Evolutionary conservation across 2,329 filamentous ascomycete genomes (phyloP).

Genomic region (Alternaria hordeiaustralica): DNA sequence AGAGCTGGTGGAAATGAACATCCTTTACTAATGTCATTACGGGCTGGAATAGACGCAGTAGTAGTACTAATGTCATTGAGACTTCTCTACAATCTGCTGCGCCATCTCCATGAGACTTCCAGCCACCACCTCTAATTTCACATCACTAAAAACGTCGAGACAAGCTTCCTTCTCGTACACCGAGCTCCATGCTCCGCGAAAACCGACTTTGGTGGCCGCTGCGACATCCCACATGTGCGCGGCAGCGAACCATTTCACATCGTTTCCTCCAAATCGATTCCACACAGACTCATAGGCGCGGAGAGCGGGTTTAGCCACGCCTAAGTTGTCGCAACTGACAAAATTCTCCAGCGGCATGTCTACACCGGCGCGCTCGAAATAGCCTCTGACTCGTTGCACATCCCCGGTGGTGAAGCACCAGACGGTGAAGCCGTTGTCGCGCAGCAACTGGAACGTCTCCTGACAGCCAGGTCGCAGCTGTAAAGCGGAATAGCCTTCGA

Average conservation of each 20-base stretch:
- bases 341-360: constrained; percentile 61
- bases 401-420: constrained; percentile 19
- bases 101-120: constrained; percentile 12
- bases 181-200: constrained; percentile 18
- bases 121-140: constrained; percentile 13
- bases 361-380: constrained; percentile 58
- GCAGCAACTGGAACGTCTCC: constrained; percentile 12
- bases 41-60: not conserved
- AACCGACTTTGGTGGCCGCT: constrained; percentile 58
- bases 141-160: constrained; percentile 13
- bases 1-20: not conserved
- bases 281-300: constrained; percentile 56
- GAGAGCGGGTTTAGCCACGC: constrained; percentile 59
- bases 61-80: not conserved
- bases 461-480: constrained; percentile 5
- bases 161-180: constrained; percentile 17
- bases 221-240: constrained; percentile 67
- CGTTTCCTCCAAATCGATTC: constrained; percentile 48
- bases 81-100: constrained; percentile 13
- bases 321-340: constrained; percentile 57
- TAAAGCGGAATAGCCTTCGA: constrained; percentile 14
- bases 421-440: constrained; percentile 15
- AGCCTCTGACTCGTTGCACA: constrained; percentile 53
- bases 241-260: constrained; percentile 63
- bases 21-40: not conserved